Base-by-base conservation (phyloP, 192 early-diverging fungal genomes). In the Coemansia sp. region DNA sequence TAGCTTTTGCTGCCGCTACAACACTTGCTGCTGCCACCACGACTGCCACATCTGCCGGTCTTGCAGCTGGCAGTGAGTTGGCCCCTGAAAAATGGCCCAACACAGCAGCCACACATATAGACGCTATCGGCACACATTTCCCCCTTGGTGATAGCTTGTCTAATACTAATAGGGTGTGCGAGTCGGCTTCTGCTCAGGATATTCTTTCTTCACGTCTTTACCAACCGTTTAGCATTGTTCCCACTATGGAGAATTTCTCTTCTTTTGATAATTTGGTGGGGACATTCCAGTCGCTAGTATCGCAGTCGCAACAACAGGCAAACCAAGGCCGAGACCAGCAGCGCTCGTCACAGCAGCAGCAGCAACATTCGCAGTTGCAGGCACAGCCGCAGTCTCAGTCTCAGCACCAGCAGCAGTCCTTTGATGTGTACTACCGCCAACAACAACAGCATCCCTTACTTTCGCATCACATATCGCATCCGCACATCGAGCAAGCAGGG, bases 211-310 rank as follows among this genome's bases (percentile, higher is more conserved):
- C 70, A 40, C 67, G 53, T 49, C 56, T 73, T 53, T 70, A 67
- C 39, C 69, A 67, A 34, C 49, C 69, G 37, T 47, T 75, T 39
- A 59, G 69, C 45, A 43, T 67, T 65, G 61, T 71, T 38, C 41
- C 78, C 40, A 69, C 66, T 58, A 81, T 81, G 73, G 70, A 76
- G 44, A 76, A 73, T 64, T 73, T 81, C 27, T 32, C 78, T 24
- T 65, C 72, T 56, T 50, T 80, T 38, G 67, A 75, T 47, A 75
- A 69, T 56, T 32, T 80, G 29, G 59, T 70, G 44, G 40, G 53
- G 24, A 52, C 73, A 8, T 75, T 78, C 43, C 76, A 78, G 40
- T 34, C 70, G 29, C 59, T 69, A 18, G 45, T 35, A 45, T 52
- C 29, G 4, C 67, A 62, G 43, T 59, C 59, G 13, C 64, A 69